These are phyloP conservation scores for Chalaropsis ovoidea DNA, from an alignment of 2,329 filamentous ascomycete species.

Conservation along the genomic window DNA sequence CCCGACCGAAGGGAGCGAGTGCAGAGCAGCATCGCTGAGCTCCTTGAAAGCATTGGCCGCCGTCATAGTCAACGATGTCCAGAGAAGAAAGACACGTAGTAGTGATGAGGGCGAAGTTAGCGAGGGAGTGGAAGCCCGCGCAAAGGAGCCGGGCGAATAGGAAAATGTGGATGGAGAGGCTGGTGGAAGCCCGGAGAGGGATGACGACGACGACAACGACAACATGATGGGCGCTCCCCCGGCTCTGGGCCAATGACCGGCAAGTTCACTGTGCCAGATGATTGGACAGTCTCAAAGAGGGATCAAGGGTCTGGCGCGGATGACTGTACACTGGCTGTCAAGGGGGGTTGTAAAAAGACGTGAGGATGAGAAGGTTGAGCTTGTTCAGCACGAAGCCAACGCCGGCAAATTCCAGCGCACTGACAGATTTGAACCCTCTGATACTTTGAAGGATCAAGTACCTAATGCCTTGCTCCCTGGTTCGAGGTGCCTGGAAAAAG, in stretches of 20 bases:
- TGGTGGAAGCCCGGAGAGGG: neutral
- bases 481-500: neutral
- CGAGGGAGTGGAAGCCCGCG: neutral
- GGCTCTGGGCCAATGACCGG: neutral
- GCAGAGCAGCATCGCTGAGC: constrained; percentile 66
- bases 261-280: neutral
- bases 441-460: neutral
- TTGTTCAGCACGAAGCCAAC: neutral
- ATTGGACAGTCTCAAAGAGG: neutral
- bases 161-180: constrained; percentile 27
- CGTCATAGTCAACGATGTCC: constrained; percentile 18
- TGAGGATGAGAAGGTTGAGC: neutral
- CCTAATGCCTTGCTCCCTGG: neutral
- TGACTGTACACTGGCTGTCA: neutral
- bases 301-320: neutral
- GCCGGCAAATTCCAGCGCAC: neutral
- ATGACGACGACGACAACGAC: constrained; percentile 8
- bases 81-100: constrained; percentile 2
- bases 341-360: neutral
- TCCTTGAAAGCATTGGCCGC: constrained; percentile 34
- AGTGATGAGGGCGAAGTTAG: constrained; percentile 27
- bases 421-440: neutral
- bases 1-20: constrained; percentile 59
- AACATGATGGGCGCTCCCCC: constrained; percentile 10
- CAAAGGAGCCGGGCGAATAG: constrained; percentile 26